Percentiles rank a stretch among this genome's conserved stretches.
phyloP scores from a whole-genome alignment of 2,329 filamentous ascomycete species.

The Aureobasidium sp. region DNA sequence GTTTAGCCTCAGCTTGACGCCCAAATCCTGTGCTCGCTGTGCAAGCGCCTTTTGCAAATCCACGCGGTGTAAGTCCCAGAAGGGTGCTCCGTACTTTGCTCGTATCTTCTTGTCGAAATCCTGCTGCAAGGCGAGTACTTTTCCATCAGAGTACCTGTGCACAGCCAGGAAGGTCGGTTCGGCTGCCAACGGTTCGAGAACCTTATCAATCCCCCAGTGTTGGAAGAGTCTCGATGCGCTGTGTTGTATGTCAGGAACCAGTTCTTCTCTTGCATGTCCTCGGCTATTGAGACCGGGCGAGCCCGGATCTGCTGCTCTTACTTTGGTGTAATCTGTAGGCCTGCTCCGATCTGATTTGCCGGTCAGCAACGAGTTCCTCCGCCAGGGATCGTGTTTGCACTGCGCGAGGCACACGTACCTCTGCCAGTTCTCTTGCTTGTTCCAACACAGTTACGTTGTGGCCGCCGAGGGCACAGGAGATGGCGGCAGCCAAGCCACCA shows the following conservation, averaged over 20 bases:
- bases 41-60: constrained; percentile 50
- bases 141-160: constrained; percentile 43
- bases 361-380: neutral
- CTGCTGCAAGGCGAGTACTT: constrained; percentile 41
- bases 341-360: constrained; percentile 36
- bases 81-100: constrained; percentile 47
- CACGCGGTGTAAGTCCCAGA: constrained; percentile 52
- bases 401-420: constrained; percentile 19
- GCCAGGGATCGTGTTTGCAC: neutral
- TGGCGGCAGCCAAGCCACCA: constrained; percentile 25
- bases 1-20: constrained; percentile 43
- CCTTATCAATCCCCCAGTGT: constrained; percentile 41
- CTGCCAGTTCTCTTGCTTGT: constrained; percentile 12
- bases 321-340: constrained; percentile 44
- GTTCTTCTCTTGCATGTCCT: neutral
- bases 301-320: constrained; percentile 16
- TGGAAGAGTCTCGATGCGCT: constrained; percentile 43
- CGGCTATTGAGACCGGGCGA: constrained; percentile 15
- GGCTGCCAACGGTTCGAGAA: constrained; percentile 29
- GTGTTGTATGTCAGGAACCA: neutral
- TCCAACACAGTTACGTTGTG: constrained; percentile 28
- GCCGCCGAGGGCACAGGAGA: constrained; percentile 25
- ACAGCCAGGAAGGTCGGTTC: constrained; percentile 44
- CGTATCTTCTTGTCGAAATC: constrained; percentile 47
- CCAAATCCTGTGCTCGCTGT: constrained; percentile 43